Evolutionary conservation across 1,284 basidiomycete genomes (phyloP).

Genomic region (Chondrostereum purpureum): DNA sequence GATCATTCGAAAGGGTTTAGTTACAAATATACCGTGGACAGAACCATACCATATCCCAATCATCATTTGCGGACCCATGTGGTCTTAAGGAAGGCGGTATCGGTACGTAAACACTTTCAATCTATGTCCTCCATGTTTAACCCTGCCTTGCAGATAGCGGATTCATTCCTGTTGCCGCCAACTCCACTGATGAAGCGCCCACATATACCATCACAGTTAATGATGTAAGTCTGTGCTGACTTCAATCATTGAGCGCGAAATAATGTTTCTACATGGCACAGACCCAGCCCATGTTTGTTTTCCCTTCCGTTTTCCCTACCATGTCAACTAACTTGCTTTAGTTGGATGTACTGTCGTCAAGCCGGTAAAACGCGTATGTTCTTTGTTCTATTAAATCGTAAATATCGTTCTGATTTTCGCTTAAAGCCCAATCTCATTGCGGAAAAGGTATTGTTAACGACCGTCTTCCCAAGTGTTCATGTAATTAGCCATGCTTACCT

Average conservation of each 20-base stretch:
- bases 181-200: constrained; percentile 41
- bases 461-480: not conserved
- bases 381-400: no score
- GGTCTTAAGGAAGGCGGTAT: constrained; percentile 40
- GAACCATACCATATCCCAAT: constrained; percentile 53
- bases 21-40: no score
- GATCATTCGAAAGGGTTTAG: no score
- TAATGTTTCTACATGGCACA: no score
- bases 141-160: constrained; percentile 22
- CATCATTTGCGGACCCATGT: constrained; percentile 50
- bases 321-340: not conserved
- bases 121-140: not conserved
- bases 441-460: constrained; percentile 56
- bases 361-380: constrained; percentile 28
- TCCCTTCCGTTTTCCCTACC: not conserved
- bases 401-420: no score
- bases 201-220: constrained; percentile 50
- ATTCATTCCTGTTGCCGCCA: constrained; percentile 41
- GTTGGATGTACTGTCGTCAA: constrained; percentile 43
- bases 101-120: constrained; percentile 42
- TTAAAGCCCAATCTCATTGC: constrained; percentile 49
- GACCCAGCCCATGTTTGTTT: constrained; percentile 36
- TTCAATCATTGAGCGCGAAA: no score
- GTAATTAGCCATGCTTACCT: no score
- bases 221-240: constrained; percentile 36